Evolutionary conservation across 768 basidiomycete species (phyloP).

Genomic region (Boletus sp.): DNA sequence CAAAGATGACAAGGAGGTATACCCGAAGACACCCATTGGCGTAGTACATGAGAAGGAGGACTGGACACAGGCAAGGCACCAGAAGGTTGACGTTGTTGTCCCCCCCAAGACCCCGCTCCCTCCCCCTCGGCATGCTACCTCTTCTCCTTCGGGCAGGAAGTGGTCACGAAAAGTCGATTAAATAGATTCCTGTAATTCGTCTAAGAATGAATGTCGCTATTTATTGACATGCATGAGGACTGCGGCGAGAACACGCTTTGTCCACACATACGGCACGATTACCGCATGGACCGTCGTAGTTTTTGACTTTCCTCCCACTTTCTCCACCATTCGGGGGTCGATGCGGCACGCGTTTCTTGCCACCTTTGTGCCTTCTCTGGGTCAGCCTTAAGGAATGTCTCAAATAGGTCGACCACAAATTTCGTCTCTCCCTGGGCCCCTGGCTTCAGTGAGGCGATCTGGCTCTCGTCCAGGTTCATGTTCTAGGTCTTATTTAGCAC

Average conservation of each 20-base stretch:
- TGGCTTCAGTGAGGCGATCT: constrained; percentile 9
- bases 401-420: constrained; percentile 16
- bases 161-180: constrained; percentile 78
- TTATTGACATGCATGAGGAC: constrained; percentile 13
- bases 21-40: constrained; percentile 18
- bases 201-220: constrained; percentile 12
- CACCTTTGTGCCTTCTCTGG: constrained; percentile 19
- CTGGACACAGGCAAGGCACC: constrained; percentile 25
- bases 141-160: constrained; percentile 56
- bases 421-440: constrained; percentile 14
- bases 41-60: constrained; percentile 29
- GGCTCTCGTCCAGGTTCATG: constrained; percentile 15
- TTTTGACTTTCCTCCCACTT: constrained; percentile 29
- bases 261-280: neutral
- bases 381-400: constrained; percentile 27
- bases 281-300: constrained; percentile 5
- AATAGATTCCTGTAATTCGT: constrained; percentile 23
- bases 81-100: constrained; percentile 44
- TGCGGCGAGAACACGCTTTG: neutral
- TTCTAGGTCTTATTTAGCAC: constrained; percentile 14
- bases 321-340: constrained; percentile 31
- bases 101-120: constrained; percentile 41
- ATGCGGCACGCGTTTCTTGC: constrained; percentile 23
- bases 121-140: constrained; percentile 39
- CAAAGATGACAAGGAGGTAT: constrained; percentile 39